Evolutionary conservation across 208 protist genomes (phyloP).

Genomic region (Vickermania ingenoplastis): DNA sequence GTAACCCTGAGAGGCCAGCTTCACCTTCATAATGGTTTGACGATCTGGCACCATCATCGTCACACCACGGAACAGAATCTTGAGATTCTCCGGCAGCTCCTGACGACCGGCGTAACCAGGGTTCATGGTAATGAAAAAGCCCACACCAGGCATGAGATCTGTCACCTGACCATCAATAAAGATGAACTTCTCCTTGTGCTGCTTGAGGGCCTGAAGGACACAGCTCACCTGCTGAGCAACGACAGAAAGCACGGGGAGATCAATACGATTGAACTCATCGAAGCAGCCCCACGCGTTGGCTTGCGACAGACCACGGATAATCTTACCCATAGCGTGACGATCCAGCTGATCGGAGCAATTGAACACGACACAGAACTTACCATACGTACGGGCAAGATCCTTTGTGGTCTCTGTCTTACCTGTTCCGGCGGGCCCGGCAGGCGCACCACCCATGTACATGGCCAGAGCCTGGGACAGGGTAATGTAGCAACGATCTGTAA

Average conservation of each 20-base stretch:
- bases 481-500: conserved; percentile 94
- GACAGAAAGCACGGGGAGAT: conserved; percentile 91
- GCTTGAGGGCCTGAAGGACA: conserved; percentile 88
- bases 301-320: conserved; percentile 91
- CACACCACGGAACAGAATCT: conserved; percentile 97
- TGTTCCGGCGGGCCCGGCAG: conserved; percentile 94
- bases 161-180: conserved; percentile 91
- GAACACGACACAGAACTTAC: conserved; percentile 93
- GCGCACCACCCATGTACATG: conserved; percentile 95
- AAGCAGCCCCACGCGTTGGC: conserved; percentile 92
- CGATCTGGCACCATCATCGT: conserved; percentile 99
- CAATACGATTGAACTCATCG: no score
- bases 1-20: conserved; percentile 90
- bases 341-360: conserved; percentile 94
- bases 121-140: conserved; percentile 99
- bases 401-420: conserved; percentile 97
- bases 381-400: conserved; percentile 91
- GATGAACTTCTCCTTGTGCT: conserved; percentile 88
- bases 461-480: conserved; percentile 94
- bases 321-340: conserved; percentile 91
- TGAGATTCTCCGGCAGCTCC: conserved; percentile 98
- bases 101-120: conserved; percentile 97
- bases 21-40: conserved; percentile 96
- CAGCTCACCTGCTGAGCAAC: conserved; percentile 91
- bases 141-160: conserved; percentile 86